Percentiles rank a stretch among this genome's conserved stretches.
phyloP scores from a whole-genome alignment of 495 filamentous ascomycete species.

The Darksidea phi region DNA sequence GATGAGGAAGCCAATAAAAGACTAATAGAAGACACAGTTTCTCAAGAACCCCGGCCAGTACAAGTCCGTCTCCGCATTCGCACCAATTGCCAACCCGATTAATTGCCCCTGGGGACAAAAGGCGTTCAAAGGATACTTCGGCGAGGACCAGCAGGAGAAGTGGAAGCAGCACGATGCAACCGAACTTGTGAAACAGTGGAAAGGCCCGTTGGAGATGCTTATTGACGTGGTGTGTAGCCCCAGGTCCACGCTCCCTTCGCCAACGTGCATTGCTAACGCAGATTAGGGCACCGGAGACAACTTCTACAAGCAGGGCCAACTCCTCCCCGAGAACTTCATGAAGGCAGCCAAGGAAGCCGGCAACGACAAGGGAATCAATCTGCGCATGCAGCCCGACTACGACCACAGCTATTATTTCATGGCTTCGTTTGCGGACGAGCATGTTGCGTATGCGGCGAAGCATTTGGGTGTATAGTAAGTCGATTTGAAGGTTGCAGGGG shows the following conservation, averaged over 20 bases:
- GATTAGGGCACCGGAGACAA: constrained; percentile 80
- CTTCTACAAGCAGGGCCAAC: constrained; percentile 90
- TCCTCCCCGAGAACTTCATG: constrained; percentile 90
- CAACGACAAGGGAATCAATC: constrained; percentile 60
- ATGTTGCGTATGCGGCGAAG: constrained; percentile 88
- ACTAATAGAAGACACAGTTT: constrained; percentile 51
- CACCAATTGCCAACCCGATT: constrained; percentile 85
- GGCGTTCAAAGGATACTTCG: constrained; percentile 88
- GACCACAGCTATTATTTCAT: constrained; percentile 98
- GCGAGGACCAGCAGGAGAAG: constrained; percentile 63
- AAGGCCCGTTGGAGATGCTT: constrained; percentile 66
- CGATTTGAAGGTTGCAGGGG: neutral
- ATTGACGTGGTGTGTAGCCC: constrained; percentile 70
- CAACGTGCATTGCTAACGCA: neutral
- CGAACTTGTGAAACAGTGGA: constrained; percentile 76
- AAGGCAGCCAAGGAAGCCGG: constrained; percentile 72
- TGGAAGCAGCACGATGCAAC: constrained; percentile 94
- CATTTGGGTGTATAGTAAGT: constrained; percentile 46
- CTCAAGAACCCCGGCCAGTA: constrained; percentile 88
- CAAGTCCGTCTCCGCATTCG: constrained; percentile 82
- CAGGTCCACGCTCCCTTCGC: neutral
- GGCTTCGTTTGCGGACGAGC: constrained; percentile 81
- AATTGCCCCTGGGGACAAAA: constrained; percentile 93
- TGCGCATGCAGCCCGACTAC: constrained; percentile 87
- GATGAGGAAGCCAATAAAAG: neutral